These are phyloP conservation scores for Alternaria hordeiaustralica DNA, from an alignment of 2,329 filamentous ascomycete species.

Conservation along the genomic window DNA sequence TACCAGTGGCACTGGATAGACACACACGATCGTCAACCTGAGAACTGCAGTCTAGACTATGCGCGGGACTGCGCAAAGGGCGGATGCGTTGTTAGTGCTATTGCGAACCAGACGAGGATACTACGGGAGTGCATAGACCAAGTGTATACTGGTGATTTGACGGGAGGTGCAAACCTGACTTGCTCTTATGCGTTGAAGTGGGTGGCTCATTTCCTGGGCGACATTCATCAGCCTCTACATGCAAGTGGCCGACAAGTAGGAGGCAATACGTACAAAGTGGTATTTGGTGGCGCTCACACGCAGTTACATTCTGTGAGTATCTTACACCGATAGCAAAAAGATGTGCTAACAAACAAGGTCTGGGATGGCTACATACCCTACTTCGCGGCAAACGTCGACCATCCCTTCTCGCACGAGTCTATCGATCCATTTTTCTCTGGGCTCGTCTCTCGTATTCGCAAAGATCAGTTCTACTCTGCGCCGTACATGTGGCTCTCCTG, in stretches of 20 bases:
- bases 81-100: conserved; percentile 52
- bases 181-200: conserved; percentile 53
- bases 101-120: conserved; percentile 52
- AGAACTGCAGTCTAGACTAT: conserved; percentile 46
- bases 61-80: conserved; percentile 46
- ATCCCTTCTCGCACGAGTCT: conserved; percentile 44
- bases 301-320: conserved; percentile 48
- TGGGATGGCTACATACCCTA: conserved; percentile 51
- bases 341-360: conserved; percentile 35
- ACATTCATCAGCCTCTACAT: conserved; percentile 52
- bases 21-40: conserved; percentile 43
- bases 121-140: conserved; percentile 44
- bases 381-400: conserved; percentile 41
- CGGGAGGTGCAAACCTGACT: conserved; percentile 40
- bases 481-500: conserved; percentile 47
- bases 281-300: conserved; percentile 41
- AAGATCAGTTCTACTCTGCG: conserved; percentile 45
- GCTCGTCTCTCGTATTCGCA: conserved; percentile 45
- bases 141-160: conserved; percentile 32
- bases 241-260: conserved; percentile 47
- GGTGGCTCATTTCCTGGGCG: conserved; percentile 51
- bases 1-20: conserved; percentile 54
- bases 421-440: conserved; percentile 45
- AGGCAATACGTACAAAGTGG: conserved; percentile 49
- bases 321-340: not conserved